Base-by-base conservation (phyloP, 2,329 filamentous ascomycete genomes). In the Mollisiaceae sp. region DNA sequence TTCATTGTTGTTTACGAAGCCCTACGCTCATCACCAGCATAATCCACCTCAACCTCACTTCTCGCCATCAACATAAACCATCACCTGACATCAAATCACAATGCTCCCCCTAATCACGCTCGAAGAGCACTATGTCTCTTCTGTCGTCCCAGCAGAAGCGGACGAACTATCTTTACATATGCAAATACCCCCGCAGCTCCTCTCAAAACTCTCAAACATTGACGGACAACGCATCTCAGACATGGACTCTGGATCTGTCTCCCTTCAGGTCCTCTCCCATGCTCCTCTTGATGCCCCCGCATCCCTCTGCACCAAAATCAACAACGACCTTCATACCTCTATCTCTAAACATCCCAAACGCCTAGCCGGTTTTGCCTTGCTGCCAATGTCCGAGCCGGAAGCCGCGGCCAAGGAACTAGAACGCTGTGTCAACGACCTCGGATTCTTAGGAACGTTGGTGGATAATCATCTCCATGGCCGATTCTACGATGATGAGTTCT, bases 371-470 rank as follows among this genome's bases (percentile, higher is more conserved):
- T 79, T 83, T 64, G 80, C 80, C 2, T 70, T 79, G 41, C 73
- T 83, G 0, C 79, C 80, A 0, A 79, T 81, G 74, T 60, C 63
- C 1, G 69, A 79, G 4, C 78, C 80, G 3, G 54, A 70, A 60
- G 69, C 74, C 56, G 75, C 80, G 1, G 79, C 77, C 0, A 66
- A 67, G 8, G 79, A 80, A 63, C 70, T 80, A 14, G 56, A 62
- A 18, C 75, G 80, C 11, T 81, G 80, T 66, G 76, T 85, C 1
- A 73, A 70, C 4, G 72, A 82, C 57, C 74, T 81, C n/a, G 76
- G 77, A 2, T 83, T 85, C 63, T 77, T 82, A 3, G 83, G 83
- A 0, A 81, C 82, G 1, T 72, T 85, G 50, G 71, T 85, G 11
- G 81, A 82, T 64, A 78, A 80, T 50, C 79, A 80, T 65, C 62